Evolutionary conservation across 2,329 filamentous ascomycete species (phyloP).

Genomic region (Epichloe typhina): DNA sequence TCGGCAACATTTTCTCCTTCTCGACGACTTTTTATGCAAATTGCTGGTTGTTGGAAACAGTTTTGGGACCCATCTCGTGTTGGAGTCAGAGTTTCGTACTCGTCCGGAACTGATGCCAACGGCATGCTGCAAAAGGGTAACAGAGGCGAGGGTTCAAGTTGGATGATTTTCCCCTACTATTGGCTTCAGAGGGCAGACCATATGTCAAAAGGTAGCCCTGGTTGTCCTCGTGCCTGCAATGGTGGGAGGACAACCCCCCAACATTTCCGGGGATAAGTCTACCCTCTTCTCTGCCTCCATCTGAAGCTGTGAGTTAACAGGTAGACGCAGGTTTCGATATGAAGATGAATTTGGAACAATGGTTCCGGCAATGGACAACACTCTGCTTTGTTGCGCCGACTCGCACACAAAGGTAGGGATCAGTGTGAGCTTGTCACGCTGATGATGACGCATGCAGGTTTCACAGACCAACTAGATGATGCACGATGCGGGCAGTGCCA

Average conservation of each 20-base stretch:
- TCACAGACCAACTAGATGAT: neutral
- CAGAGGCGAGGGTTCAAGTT: neutral
- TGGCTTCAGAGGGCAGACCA: conserved; percentile 24
- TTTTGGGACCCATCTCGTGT: conserved; percentile 75
- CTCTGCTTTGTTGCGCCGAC: neutral
- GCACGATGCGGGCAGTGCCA: neutral
- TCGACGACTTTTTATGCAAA: neutral
- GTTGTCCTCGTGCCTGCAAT: conserved; percentile 38
- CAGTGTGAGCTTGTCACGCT: neutral
- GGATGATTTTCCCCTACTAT: conserved; percentile 3
- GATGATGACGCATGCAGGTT: neutral
- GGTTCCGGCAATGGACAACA: neutral
- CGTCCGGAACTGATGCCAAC: conserved; percentile 43
- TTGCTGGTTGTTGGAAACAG: conserved; percentile 13
- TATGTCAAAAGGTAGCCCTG: conserved; percentile 28
- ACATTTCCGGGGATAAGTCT: conserved; percentile 36
- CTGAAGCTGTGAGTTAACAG: conserved; percentile 1
- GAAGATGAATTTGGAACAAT: neutral
- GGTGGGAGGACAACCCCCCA: conserved; percentile 35
- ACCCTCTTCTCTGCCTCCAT: conserved; percentile 3
- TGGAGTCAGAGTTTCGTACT: conserved; percentile 90
- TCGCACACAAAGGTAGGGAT: neutral
- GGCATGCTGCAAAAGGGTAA: neutral
- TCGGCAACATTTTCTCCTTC: neutral
- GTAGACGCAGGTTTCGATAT: neutral